Base-by-base conservation (phyloP, 306 rosid genomes). In the Vigna mungo region DNA sequence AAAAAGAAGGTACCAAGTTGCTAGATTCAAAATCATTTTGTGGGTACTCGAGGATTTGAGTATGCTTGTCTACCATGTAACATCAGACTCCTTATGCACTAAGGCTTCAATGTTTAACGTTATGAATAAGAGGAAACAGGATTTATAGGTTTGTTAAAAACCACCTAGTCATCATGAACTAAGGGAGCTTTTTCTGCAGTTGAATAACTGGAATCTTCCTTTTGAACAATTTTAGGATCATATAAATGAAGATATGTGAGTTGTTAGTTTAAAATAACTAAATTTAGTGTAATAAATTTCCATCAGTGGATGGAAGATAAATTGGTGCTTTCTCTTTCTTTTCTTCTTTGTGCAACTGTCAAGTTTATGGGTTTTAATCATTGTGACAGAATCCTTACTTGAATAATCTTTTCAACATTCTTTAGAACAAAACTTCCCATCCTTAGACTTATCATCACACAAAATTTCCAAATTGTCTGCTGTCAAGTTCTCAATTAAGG, bases 11-110 rank as follows among this genome's bases (percentile, higher is more conserved):
- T 20, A 25, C 43, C 56, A 36, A 71, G 64, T 72, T 54, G 71
- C 47, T 76, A 12, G 27, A 48, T 36, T 46, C 53, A 72, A 77
- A 61, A 47, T 58, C 66, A 25, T 60, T 48, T 72, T 56, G 68
- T 56, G 68, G 56, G 75, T 72, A 15, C 17, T 48, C 32, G 47
- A 65, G 71, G 72, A 80, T 76, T 44, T 63, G 68, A 72, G 56
- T 64, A 78, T 77, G 47, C 53, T 48, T 72, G 55, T 62, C 34
- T 47, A 72, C 67, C 66, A 66, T 49, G 51, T 46, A 55, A 52
- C 56, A 59, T 41, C 49, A 14, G 21, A 77, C 43, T 25, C 67
- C 25, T 14, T 14, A 55, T 53, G 32, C 34, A 46, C 34, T 27
- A 30, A 6, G 36, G 59, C 48, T 30, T 59, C 53, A 46, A 67